Percentiles rank a stretch among this genome's conserved stretches.
These are phyloP conservation scores for Corymbia maculata DNA, from an alignment of 345 rosid genomes.

Conservation along the genomic window DNA sequence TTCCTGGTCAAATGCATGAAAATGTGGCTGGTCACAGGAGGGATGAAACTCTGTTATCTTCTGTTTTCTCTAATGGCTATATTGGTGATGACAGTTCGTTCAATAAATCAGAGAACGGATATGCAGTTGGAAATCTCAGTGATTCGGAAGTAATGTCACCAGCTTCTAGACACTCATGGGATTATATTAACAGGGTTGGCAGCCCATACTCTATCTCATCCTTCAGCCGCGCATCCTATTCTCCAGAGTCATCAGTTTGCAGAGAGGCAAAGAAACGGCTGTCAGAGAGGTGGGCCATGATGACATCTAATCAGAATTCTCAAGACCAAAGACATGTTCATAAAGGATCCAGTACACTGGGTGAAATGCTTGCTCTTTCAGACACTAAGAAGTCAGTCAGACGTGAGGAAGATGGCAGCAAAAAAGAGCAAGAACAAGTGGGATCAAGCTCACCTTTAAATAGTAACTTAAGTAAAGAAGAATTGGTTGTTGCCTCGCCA, in stretches of 20 bases:
- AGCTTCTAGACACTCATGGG: constrained; percentile 83
- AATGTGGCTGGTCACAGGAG: constrained; percentile 49
- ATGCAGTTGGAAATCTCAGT: constrained; percentile 51
- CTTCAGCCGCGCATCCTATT: constrained; percentile 58
- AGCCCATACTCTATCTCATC: constrained; percentile 64
- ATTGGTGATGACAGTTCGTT: constrained; percentile 81
- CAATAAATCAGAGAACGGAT: constrained; percentile 58
- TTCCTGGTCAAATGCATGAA: constrained; percentile 42
- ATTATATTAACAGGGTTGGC: constrained; percentile 54
- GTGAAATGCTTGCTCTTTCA: constrained; percentile 93
- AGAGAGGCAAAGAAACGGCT: constrained; percentile 69
- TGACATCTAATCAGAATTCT: constrained; percentile 56
- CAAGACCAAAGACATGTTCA: constrained; percentile 34
- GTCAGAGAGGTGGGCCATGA: constrained; percentile 96
- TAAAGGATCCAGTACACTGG: constrained; percentile 71
- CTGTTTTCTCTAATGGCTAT: constrained; percentile 79
- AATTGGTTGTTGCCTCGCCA: constrained; percentile 25
- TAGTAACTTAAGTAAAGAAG: constrained; percentile 33
- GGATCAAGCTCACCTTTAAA: constrained; percentile 42
- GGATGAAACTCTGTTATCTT: constrained; percentile 70
- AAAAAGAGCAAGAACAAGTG: constrained; percentile 29
- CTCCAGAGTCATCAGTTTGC: constrained; percentile 89
- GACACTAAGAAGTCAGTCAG: constrained; percentile 31
- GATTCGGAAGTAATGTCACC: constrained; percentile 76
- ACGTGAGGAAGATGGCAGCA: constrained; percentile 25